Base-by-base conservation (phyloP, 164 flowering plant genomes). In the Santalum album region DNA sequence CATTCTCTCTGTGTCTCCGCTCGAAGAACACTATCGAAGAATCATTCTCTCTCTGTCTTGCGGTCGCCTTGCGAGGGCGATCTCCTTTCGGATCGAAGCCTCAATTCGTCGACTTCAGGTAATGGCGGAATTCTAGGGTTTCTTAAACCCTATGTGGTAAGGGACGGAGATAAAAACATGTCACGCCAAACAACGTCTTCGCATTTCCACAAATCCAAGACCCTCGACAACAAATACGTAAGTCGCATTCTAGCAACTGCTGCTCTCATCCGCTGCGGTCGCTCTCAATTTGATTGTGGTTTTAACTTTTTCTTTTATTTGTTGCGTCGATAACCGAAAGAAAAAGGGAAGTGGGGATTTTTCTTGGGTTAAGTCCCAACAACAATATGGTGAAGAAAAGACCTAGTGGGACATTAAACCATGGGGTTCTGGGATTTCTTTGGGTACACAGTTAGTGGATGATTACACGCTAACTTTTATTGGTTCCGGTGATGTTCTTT, bases 221-320 rank as follows among this genome's bases (percentile, higher is more conserved):
- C 90, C n/a, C 89, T 94, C 49, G 97, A 87, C 57, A 86, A 90
- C 72, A 94, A 90, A 94, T 94, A 90, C 44, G 99, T 94, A 65
- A 70, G 80, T 21, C 7, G 1, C 49, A 11, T 10, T 15, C 34
- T 3, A 29, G 9, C 4, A 3, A 3, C 34, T 29, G 6, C 9
- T 29, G 23, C 11, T 53, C 17, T 42, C 2, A 12, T 29, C 4
- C 12, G 21, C 11, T 25, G 7, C 14, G 18, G n/a, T 26, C 14
- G 12, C 11, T 26, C 20, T 46, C 18, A 1, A 7, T 46, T 2
- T 46, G n/a, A n/a, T n/a, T n/a, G n/a, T n/a, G n/a, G n/a, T n/a
- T 46, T 14, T 15, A 15, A 36, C 12, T 36, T 36, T 29, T 4
- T n/a, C 34, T 29, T 29, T 9, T 3, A 29, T 29, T 29, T 29